Conservation (phyloP, 202 grass and related monocot species). For the Eragrostis tef region DNA sequence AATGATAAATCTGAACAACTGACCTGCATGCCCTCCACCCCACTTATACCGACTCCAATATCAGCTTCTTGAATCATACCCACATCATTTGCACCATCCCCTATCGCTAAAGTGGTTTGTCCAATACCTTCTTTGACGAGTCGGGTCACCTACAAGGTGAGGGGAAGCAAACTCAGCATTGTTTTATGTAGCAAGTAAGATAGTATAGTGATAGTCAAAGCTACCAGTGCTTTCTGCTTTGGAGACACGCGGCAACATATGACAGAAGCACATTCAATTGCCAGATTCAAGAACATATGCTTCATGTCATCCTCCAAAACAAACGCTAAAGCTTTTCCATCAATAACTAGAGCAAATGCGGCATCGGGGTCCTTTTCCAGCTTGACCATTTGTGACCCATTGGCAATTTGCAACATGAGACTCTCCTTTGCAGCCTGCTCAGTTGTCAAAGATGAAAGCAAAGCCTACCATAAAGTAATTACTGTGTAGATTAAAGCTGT, state of each 20-base stretch:
- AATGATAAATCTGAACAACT: slow-evolving; percentile 27
- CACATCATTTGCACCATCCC: slow-evolving; percentile 99
- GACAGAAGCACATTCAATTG: slow-evolving; percentile 92
- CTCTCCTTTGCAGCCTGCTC: slow-evolving; percentile 86
- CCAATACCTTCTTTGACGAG: slow-evolving; percentile 97
- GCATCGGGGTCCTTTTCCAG: slow-evolving; percentile 93
- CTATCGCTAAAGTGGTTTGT: slow-evolving; percentile 94
- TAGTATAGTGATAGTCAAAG: slow-evolving; percentile 12
- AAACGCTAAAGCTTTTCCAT: slow-evolving; percentile 87
- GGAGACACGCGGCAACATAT: slow-evolving; percentile 97
- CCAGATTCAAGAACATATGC: slow-evolving; percentile 85
- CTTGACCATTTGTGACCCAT: slow-evolving; percentile 93
- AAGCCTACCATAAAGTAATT: slow-evolving; percentile 58
- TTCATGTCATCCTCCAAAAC: slow-evolving; percentile 93
- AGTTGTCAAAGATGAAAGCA: slow-evolving; percentile 65
- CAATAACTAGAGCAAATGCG: slow-evolving; percentile 98
- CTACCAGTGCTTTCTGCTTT: slow-evolving; percentile 97
- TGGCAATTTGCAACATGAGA: slow-evolving; percentile 81
- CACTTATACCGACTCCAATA: slow-evolving; percentile 99
- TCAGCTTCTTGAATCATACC: slow-evolving; percentile 99
- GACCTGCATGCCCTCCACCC: slow-evolving; percentile 99
- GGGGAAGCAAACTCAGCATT: slow-evolving; percentile 34
- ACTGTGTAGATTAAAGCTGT: slow-evolving; percentile 40
- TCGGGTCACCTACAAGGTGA: slow-evolving; percentile 75
- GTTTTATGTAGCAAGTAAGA: slow-evolving; percentile 35